These are phyloP conservation scores for Pichia kluyveri DNA, from an alignment of 805 yeast species.

Conservation along the genomic window DNA sequence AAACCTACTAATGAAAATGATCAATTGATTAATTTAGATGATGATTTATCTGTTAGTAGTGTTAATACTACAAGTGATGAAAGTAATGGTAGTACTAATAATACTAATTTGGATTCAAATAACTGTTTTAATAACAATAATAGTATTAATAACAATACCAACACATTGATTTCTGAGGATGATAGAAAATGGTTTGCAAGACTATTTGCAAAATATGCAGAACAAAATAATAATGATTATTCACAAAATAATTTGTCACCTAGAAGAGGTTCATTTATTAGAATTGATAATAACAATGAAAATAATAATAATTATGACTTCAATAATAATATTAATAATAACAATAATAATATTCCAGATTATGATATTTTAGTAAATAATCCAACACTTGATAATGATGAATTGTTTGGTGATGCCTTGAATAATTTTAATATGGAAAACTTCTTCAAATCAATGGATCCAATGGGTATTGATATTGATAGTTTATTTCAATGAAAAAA, in stretches of 20 bases:
- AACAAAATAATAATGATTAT: not conserved
- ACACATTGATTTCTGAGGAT: not conserved
- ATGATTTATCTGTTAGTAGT: not conserved
- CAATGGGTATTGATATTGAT: not conserved
- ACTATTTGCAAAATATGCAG: not conserved
- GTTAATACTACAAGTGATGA: not conserved
- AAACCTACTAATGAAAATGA: not conserved
- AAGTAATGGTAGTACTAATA: not conserved
- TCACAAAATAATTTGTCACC: not conserved
- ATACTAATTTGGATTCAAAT: no score
- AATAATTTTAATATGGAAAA: not conserved
- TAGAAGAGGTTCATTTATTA: not conserved
- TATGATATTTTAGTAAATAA: not conserved
- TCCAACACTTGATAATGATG: not conserved
- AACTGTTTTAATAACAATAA: no score
- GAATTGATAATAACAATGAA: not conserved
- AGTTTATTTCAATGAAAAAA: not conserved
- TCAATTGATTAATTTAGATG: not conserved
- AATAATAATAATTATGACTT: no score
- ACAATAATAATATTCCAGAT: not conserved
- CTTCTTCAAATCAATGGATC: not conserved
- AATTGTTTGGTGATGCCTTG: not conserved
- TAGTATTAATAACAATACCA: not conserved
- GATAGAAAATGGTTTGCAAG: slow-evolving; percentile 1
- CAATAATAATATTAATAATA: not conserved